A percentile compares a stretch with the other conserved stretches of the same genome.
phyloP scores from a whole-genome alignment of 2,329 filamentous ascomycete genomes.

The Aureobasidium sp. region DNA sequence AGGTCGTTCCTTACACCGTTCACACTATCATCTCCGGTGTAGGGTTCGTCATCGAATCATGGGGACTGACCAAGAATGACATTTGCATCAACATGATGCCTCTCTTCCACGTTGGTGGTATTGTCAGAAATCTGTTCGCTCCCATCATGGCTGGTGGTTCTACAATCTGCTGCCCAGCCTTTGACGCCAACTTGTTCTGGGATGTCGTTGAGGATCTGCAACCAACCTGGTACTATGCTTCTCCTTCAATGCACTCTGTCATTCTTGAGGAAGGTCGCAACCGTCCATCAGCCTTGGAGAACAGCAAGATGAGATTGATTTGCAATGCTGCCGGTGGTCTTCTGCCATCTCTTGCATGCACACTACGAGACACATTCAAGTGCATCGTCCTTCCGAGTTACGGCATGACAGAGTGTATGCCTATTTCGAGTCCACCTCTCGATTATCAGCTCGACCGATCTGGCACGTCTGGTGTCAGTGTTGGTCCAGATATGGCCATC shows the following conservation, averaged over 20 bases:
- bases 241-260: constrained; percentile 51
- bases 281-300: constrained; percentile 35
- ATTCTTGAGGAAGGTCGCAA: constrained; percentile 43
- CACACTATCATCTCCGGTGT: constrained; percentile 48
- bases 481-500: constrained; percentile 47
- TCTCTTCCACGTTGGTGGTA: constrained; percentile 48
- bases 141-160: constrained; percentile 49
- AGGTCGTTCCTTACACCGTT: constrained; percentile 48
- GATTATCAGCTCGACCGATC: constrained; percentile 46
- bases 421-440: constrained; percentile 50
- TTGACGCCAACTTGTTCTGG: constrained; percentile 52
- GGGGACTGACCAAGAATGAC: constrained; percentile 43
- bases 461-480: constrained; percentile 48
- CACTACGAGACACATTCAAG: constrained; percentile 45
- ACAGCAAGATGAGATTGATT: constrained; percentile 45
- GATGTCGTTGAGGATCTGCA: constrained; percentile 43
- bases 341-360: constrained; percentile 44
- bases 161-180: constrained; percentile 48
- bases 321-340: constrained; percentile 52
- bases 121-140: constrained; percentile 50
- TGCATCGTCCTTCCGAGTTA: constrained; percentile 51
- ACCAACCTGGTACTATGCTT: constrained; percentile 54
- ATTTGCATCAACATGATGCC: constrained; percentile 56
- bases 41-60: constrained; percentile 48
- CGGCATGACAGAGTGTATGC: constrained; percentile 56